A percentile compares a stretch with the other conserved stretches of the same genome.
phyloP scores from a whole-genome alignment of 768 basidiomycete species.

The Xanthoconium purpureum region DNA sequence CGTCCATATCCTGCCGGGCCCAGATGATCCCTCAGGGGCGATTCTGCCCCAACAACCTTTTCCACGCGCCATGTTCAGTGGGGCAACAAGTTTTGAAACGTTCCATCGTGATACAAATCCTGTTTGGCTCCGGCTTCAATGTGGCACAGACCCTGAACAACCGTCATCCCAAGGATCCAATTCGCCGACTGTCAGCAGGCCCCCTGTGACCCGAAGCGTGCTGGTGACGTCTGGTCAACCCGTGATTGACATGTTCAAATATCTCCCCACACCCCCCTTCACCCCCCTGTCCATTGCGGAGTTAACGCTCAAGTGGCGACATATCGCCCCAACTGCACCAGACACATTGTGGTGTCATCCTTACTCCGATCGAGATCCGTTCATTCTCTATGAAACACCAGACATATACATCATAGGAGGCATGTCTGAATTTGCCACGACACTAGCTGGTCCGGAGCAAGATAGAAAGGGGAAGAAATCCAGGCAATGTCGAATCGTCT shows the following conservation, averaged over 20 bases:
- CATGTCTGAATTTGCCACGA: slow-evolving; percentile 79
- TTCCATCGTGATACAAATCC: slow-evolving; percentile 89
- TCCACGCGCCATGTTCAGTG: slow-evolving; percentile 87
- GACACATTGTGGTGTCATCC: slow-evolving; percentile 99
- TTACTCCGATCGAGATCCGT: slow-evolving; percentile 83
- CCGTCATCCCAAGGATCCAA: slow-evolving; percentile 1
- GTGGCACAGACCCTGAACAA: slow-evolving; percentile 37
- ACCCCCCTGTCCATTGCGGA: slow-evolving; percentile 74
- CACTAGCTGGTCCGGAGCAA: slow-evolving; percentile 48
- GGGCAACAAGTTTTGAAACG: slow-evolving; percentile 49
- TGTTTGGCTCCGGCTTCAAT: slow-evolving; percentile 68
- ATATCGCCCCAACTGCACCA: slow-evolving; percentile 97
- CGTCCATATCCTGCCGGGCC: slow-evolving; percentile 85
- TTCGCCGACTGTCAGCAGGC: slow-evolving; percentile 2
- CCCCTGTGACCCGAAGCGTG: slow-evolving; percentile 49
- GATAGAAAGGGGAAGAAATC: slow-evolving; percentile 23
- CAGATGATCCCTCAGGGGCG: slow-evolving; percentile 80
- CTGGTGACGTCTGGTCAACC: slow-evolving; percentile 92
- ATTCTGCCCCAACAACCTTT: slow-evolving; percentile 93
- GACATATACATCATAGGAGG: slow-evolving; percentile 92
- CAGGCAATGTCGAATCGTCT: slow-evolving; percentile 63
- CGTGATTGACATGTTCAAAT: slow-evolving; percentile 93
- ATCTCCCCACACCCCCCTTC: slow-evolving; percentile 67
- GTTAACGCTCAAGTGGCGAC: slow-evolving; percentile 86
- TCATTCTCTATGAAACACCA: slow-evolving; percentile 81